Percentiles rank a stretch among this genome's conserved stretches.
phyloP scores from a whole-genome alignment of 1,139 yeast species.

The Suhomyces choctaworum region DNA sequence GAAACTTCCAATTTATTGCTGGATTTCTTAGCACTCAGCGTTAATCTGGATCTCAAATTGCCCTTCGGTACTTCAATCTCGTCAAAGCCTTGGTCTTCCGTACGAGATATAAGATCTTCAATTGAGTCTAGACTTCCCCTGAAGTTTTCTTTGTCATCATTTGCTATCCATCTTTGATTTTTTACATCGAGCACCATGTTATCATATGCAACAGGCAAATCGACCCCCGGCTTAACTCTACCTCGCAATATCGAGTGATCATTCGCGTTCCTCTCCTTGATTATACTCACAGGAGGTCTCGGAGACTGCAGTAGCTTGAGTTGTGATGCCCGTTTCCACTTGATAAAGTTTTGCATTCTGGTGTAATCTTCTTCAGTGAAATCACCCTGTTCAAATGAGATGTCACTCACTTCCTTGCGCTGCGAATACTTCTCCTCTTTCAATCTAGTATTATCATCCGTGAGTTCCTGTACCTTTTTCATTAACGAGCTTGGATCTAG shows the following conservation, averaged over 20 bases:
- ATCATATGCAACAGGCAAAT: slow-evolving; percentile 40
- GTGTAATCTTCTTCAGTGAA: slow-evolving; percentile 23
- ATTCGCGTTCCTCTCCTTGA: slow-evolving; percentile 14
- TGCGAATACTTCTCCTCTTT: slow-evolving; percentile 14
- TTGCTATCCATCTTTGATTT: slow-evolving; percentile 40
- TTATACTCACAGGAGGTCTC: slow-evolving; percentile 14
- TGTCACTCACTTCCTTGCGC: slow-evolving; percentile 14
- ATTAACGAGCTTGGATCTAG: slow-evolving; percentile 13
- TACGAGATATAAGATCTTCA: slow-evolving; percentile 38
- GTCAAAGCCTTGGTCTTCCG: slow-evolving; percentile 17
- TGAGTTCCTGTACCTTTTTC: slow-evolving; percentile 13
- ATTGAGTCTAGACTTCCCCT: slow-evolving; percentile 44
- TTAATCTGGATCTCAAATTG: slow-evolving; percentile 2
- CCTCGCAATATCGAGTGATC: slow-evolving; percentile 25
- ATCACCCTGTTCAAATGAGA: slow-evolving; percentile 26
- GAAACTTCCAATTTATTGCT: slow-evolving; percentile 40
- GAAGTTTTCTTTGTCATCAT: slow-evolving; percentile 29
- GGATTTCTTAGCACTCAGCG: slow-evolving; percentile 13
- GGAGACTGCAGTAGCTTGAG: slow-evolving; percentile 25
- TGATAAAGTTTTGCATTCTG: slow-evolving; percentile 26
- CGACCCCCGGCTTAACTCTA: slow-evolving; percentile 34
- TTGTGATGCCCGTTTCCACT: slow-evolving; percentile 44
- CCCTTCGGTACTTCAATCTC: slow-evolving; percentile 4
- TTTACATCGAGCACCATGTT: slow-evolving; percentile 42
- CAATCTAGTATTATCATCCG: slow-evolving; percentile 19